phyloP scores from a whole-genome alignment of 331 rosid genomes.

The Erythrophleum ivorense region DNA sequence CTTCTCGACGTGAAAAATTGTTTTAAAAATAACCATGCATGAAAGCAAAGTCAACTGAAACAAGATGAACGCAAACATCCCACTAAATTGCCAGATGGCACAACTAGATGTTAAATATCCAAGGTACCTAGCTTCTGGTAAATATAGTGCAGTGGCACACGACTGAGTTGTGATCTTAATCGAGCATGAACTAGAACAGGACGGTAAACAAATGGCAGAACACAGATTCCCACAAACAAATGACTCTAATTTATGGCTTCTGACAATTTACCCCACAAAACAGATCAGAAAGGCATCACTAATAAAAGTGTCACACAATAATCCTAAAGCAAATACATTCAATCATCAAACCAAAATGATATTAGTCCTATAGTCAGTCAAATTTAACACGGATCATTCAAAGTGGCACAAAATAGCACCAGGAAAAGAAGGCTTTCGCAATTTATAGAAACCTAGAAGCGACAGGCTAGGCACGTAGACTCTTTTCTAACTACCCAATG shows the following conservation, averaged over 20 bases:
- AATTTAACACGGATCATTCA: constrained; percentile 17
- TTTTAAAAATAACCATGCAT: not conserved
- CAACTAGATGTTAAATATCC: not conserved
- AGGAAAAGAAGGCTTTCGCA: constrained; percentile 15
- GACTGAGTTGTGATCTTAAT: not conserved
- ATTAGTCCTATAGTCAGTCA: not conserved
- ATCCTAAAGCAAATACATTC: not conserved
- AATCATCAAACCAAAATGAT: constrained; percentile 10
- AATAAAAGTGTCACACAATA: not conserved
- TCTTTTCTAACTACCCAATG: constrained; percentile 41
- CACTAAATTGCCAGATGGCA: not conserved
- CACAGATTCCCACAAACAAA: not conserved
- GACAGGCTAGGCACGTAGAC: constrained; percentile 43
- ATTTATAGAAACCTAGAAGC: constrained; percentile 7
- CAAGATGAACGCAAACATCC: not conserved
- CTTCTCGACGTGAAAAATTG: not conserved
- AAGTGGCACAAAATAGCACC: constrained; percentile 12
- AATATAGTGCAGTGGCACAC: not conserved
- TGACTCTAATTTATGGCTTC: not conserved
- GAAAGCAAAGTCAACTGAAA: not conserved
- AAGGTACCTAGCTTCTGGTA: not conserved
- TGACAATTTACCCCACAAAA: not conserved
- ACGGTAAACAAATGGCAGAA: not conserved
- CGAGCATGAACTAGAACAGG: too few species aligned
- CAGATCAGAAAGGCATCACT: not conserved